These are phyloP conservation scores for Acephala macrosclerotiorum DNA, from an alignment of 2,329 filamentous ascomycete species.

Conservation along the genomic window DNA sequence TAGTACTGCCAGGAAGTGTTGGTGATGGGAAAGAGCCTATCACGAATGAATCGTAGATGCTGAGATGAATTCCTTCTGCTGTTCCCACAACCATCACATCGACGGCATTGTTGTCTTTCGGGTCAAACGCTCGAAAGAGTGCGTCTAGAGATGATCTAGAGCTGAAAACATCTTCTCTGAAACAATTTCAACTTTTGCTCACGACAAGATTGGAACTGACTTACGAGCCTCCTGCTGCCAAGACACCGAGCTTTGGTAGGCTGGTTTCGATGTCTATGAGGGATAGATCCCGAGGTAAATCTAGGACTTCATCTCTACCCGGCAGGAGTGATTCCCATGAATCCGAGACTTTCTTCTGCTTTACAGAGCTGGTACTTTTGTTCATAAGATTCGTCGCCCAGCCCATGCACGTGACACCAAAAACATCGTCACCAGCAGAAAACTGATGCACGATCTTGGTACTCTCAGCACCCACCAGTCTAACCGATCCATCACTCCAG, in stretches of 20 bases:
- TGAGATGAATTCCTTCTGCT: constrained; percentile 76
- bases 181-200: constrained; percentile 19
- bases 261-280: constrained; percentile 79
- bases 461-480: constrained; percentile 80
- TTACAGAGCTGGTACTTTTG: constrained; percentile 29
- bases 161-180: constrained; percentile 45
- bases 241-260: constrained; percentile 76
- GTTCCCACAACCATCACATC: constrained; percentile 81
- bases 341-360: constrained; percentile 22
- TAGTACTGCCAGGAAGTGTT: constrained; percentile 41
- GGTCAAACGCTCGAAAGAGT: constrained; percentile 49
- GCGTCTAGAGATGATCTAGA: constrained; percentile 45
- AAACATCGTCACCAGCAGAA: constrained; percentile 41
- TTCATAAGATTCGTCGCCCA: constrained; percentile 44
- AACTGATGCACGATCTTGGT: constrained; percentile 83
- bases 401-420: constrained; percentile 54
- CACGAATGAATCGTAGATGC: constrained; percentile 85
- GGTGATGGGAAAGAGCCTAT: constrained; percentile 69
- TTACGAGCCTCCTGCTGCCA: constrained; percentile 71
- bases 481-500: constrained; percentile 82
- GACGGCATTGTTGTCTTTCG: constrained; percentile 74
- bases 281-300: constrained; percentile 76
- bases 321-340: constrained; percentile 35
- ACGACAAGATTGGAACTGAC: constrained; percentile 39
- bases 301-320: constrained; percentile 39